These are phyloP conservation scores for Raffaelea arxii DNA, from an alignment of 2,329 filamentous ascomycete genomes.

Conservation along the genomic window DNA sequence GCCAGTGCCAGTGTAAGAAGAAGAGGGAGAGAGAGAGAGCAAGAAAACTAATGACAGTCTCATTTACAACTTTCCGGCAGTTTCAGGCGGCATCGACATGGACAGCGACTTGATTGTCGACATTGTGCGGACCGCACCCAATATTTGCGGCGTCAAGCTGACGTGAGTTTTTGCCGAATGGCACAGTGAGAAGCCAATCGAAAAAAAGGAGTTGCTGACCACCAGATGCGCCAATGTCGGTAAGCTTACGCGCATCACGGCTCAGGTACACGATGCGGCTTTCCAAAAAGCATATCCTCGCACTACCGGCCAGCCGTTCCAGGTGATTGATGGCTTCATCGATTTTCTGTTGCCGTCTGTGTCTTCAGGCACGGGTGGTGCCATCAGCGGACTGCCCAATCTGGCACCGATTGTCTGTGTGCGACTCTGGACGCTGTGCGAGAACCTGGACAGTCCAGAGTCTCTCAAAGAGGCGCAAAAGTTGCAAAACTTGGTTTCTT, in stretches of 20 bases:
- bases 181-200: too few species aligned
- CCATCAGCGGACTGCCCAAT: conserved; percentile 10
- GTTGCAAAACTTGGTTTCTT: conserved; percentile 13
- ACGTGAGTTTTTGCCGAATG: neutral
- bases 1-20: conserved; percentile 13
- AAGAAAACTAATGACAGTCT: conserved; percentile 8
- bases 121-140: conserved; percentile 12
- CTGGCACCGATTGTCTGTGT: conserved; percentile 11
- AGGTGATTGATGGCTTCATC: conserved; percentile 18
- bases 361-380: conserved; percentile 10
- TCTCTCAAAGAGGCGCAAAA: conserved; percentile 10
- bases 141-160: neutral
- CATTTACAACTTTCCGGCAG: conserved; percentile 17
- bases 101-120: conserved; percentile 14
- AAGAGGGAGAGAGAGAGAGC: neutral
- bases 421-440: conserved; percentile 11
- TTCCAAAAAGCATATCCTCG: conserved; percentile 7
- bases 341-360: conserved; percentile 19
- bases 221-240: conserved; percentile 13
- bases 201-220: too few species aligned
- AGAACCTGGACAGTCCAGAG: conserved; percentile 1
- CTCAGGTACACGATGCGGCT: conserved; percentile 4
- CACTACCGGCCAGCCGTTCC: conserved; percentile 8
- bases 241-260: conserved; percentile 14
- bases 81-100: conserved; percentile 15